phyloP scores from a whole-genome alignment of 2,329 filamentous ascomycete genomes.

The Chrysosporium queenslandicum region DNA sequence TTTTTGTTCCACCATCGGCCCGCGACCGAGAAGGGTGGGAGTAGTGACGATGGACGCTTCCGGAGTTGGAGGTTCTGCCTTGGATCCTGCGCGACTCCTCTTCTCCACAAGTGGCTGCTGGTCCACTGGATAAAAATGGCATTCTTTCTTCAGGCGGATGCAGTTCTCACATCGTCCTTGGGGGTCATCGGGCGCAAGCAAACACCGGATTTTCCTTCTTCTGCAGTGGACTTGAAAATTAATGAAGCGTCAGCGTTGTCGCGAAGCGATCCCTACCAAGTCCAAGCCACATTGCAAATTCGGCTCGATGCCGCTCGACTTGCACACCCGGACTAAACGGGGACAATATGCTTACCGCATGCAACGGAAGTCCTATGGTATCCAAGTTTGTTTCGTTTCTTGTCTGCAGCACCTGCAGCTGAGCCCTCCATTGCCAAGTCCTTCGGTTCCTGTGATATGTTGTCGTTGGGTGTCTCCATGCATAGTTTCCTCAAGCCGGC shows the following conservation, averaged over 20 bases:
- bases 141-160: conserved; percentile 88
- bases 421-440: conserved; percentile 29
- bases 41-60: conserved; percentile 43
- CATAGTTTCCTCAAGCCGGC: conserved; percentile 31
- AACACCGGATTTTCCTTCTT: conserved; percentile 84
- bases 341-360: conserved; percentile 61
- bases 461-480: conserved; percentile 29
- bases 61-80: conserved; percentile 36
- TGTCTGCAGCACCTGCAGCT: conserved; percentile 42
- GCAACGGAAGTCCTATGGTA: conserved; percentile 93
- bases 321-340: conserved; percentile 1
- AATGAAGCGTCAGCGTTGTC: conserved; percentile 6
- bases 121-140: conserved; percentile 83
- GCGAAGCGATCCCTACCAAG: not conserved
- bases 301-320: not conserved
- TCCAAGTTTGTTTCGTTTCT: conserved; percentile 80
- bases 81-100: conserved; percentile 37
- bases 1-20: conserved; percentile 25
- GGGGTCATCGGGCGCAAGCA: conserved; percentile 61
- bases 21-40: conserved; percentile 32
- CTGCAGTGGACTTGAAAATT: conserved; percentile 66
- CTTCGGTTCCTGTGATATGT: conserved; percentile 27
- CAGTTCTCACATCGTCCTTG: conserved; percentile 81
- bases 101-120: conserved; percentile 52
- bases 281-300: not conserved